Conservation (phyloP, 2,329 filamentous ascomycete genomes). For the Ophiostoma triangulosporum region DNA sequence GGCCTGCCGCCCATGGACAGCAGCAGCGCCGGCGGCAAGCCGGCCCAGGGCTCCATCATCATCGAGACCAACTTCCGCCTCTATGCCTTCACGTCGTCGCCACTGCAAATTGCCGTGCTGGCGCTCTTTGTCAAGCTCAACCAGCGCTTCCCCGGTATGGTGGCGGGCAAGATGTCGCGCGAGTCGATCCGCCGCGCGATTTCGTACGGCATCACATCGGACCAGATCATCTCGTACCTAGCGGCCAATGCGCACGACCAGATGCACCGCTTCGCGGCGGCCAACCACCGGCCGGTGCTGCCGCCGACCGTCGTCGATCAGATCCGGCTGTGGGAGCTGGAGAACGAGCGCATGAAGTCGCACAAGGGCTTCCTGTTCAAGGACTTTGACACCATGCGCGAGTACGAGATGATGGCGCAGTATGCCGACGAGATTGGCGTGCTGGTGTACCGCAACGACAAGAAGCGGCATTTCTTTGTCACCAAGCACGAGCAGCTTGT, state of each 20-base stretch:
- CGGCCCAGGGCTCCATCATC: conserved; percentile 70
- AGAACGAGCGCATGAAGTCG: conserved; percentile 85
- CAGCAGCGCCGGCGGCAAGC: conserved; percentile 20
- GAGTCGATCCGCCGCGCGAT: conserved; percentile 80
- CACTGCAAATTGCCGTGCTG: conserved; percentile 87
- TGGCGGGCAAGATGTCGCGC: conserved; percentile 81
- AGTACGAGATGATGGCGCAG: conserved; percentile 56
- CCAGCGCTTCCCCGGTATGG: conserved; percentile 87
- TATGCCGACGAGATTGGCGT: conserved; percentile 90
- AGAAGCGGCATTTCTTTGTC: conserved; percentile 77
- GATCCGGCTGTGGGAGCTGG: conserved; percentile 93
- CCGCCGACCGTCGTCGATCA: conserved; percentile 96
- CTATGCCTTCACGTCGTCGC: conserved; percentile 91
- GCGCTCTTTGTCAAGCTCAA: conserved; percentile 78
- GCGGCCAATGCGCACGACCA: conserved; percentile 88
- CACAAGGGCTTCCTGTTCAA: conserved; percentile 77
- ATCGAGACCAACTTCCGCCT: conserved; percentile 96
- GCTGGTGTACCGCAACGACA: conserved; percentile 72
- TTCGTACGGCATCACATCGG: conserved; percentile 77
- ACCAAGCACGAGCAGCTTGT: conserved; percentile 80
- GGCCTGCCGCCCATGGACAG: conserved; percentile 29
- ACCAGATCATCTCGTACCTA: conserved; percentile 91
- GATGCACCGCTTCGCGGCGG: conserved; percentile 56
- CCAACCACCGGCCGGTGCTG: conserved; percentile 54
- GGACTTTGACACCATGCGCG: conserved; percentile 61